These are phyloP conservation scores for Kernera saxatilis DNA, from an alignment of 345 rosid species.

Conservation along the genomic window DNA sequence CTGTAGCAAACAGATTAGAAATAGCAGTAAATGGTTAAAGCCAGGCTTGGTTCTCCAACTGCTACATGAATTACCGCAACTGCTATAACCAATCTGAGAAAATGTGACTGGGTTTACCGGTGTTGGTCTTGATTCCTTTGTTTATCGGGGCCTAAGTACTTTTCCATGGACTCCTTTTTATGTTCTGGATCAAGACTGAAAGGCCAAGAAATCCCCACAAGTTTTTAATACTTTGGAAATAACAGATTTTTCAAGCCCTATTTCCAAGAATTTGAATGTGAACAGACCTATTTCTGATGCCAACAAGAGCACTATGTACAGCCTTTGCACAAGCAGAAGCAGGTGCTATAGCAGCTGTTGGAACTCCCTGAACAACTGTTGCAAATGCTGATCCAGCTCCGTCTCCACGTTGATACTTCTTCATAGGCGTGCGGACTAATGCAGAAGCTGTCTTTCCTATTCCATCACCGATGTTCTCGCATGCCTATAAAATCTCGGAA, in stretches of 20 bases:
- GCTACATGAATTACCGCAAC: neutral
- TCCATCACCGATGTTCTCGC: slow-evolving; percentile 75
- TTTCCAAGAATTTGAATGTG: neutral
- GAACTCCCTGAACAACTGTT: slow-evolving; percentile 72
- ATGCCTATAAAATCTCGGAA: slow-evolving; percentile 55
- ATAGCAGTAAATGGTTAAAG: neutral
- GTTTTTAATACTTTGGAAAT: neutral
- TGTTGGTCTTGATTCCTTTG: slow-evolving; percentile 35
- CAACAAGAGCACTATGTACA: slow-evolving; percentile 73
- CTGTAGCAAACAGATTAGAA: slow-evolving; percentile 17
- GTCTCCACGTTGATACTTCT: slow-evolving; percentile 75
- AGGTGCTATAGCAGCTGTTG: slow-evolving; percentile 92
- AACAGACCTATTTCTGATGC: slow-evolving; percentile 79
- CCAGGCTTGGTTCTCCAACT: slow-evolving; percentile 4
- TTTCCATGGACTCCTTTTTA: slow-evolving; percentile 97
- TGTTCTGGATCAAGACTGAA: slow-evolving; percentile 95
- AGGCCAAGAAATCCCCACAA: neutral
- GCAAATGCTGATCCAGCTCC: slow-evolving; percentile 81
- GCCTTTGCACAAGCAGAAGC: slow-evolving; percentile 86
- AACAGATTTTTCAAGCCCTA: neutral
- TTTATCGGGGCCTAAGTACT: slow-evolving; percentile 69
- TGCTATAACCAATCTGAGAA: neutral
- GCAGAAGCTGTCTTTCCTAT: slow-evolving; percentile 88
- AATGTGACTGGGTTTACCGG: neutral
- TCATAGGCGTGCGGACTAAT: slow-evolving; percentile 71